Percentiles rank a stretch among this genome's conserved stretches.
Conservation (phyloP, 75 land plant genomes). For the Pinus albicaulis region DNA sequence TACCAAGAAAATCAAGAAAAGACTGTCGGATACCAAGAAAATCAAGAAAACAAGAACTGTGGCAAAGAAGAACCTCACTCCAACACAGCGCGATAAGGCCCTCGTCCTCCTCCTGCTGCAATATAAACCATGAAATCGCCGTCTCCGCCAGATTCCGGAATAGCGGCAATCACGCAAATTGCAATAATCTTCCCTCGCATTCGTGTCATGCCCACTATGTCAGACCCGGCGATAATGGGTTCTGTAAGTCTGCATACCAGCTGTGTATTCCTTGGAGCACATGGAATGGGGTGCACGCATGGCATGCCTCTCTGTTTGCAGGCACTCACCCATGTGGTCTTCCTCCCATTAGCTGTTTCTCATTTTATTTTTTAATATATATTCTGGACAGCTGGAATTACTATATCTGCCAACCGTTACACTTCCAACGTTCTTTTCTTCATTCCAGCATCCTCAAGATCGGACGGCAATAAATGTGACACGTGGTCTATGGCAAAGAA, state of each 20-base stretch:
- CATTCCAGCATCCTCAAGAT: background rate
- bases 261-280: background rate
- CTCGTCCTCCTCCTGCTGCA: background rate
- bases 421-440: background rate
- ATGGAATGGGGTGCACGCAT: background rate
- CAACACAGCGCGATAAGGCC: background rate
- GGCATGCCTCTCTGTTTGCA: background rate
- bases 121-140: constrained; percentile 3
- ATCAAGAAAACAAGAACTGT: background rate
- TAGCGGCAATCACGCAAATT: background rate
- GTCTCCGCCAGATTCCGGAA: background rate
- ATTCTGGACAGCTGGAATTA: background rate
- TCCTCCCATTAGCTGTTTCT: background rate
- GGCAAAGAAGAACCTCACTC: background rate
- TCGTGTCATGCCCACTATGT: background rate
- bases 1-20: background rate
- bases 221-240: background rate
- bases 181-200: background rate
- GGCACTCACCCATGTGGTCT: background rate
- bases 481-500: no score
- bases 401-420: background rate
- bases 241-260: background rate
- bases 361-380: background rate
- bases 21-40: background rate
- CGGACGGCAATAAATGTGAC: background rate